Base-by-base conservation (phyloP, 805 yeast species). In the Zygotorulaspora danielsina region DNA sequence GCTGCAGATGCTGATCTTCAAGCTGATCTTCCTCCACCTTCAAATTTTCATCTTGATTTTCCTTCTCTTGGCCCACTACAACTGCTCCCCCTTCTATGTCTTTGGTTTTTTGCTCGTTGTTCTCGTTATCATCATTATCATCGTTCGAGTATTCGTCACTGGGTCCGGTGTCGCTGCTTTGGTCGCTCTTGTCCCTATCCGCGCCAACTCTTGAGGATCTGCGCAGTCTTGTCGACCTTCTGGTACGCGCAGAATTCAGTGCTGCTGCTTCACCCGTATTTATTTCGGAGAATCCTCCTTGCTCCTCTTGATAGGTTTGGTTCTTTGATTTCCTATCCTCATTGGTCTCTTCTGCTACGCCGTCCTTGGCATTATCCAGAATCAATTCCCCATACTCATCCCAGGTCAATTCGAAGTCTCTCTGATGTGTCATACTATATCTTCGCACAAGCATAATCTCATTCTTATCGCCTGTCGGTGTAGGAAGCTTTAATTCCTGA, bases 331-430 rank as follows among this genome's bases (percentile, higher is more conserved):
- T 35, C 42, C n/a, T 34, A 7, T 46, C 57, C 16, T 41, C 46
- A 11, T 44, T 49, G 18, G 29, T 36, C 16, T 41, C 46, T 12
- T 44, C 49, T 19, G 29, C 37, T 4, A 42, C 42, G 2, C 46
- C 48, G 17, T 48, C 45, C 32, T 42, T 46, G 0, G 73, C 75
- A 44, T 64, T 69, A 18, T 54, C 61, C 17, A 67, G 38, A 41
- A 69, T 69, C 36, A 69, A 36, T 19, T 65, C 71, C 11, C 75
- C 74, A 50, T 61, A 71, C 19, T 67, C 70, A 20, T 62, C 65
- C 72, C 72, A 70, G 4, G 75, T 71, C 26, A 71, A 53, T 19
- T 51, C 55, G 39, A 71, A 71, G 33, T 64, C 69, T 16, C 46
- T 42, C 6, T 30, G 38, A 10, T 45, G 36, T 5, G 30, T 21